Evolutionary conservation across 2,329 filamentous ascomycete species (phyloP), one percentile per base, ranked within the genome.

Genomic region (Biscogniauxia sp.): DNA sequence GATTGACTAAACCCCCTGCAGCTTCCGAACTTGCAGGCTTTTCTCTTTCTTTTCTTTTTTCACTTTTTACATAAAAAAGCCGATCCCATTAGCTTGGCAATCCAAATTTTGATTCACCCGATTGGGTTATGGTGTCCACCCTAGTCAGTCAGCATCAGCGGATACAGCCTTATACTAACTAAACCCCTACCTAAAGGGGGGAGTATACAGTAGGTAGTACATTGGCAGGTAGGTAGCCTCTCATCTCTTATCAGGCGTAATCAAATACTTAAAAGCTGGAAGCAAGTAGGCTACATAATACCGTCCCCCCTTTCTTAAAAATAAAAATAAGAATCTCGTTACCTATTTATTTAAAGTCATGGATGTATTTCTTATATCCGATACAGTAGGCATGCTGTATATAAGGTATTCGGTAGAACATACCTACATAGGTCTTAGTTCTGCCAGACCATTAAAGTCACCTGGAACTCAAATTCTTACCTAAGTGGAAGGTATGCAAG

Each of bases 1-100:
- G 50, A 20, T 20, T 51, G 37, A 45, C 37, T 45, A 45, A 6
- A 45, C 50, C 50, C 19, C 19, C 50, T 51, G 50, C 60, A 63
- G 58, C 61, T 61, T 11, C 53, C 54, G 11, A 26, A 52, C 58
- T 49, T 37, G 7, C 41, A 37, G 41, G 41, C 13, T 54, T 56
- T 32, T 63, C 13, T 25, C 51, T 51, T 56, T 32, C 61, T 13
- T 37, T 54, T 45, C 50, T 58, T 13, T 53, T 53, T 53, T 25
- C 13, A 52, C 51, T 25, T 53, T 53, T 61, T 61, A 54, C 53
- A 37, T 37, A 20, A 54, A 55, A 53, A 59, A 56, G 59, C 20
- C 53, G n/a, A 53, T 56, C 56, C 55, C 23, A 55, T 45, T 26
- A 51, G 45, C 61, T 63, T 60, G 55, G 55, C 54, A 54, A 52